Evolutionary conservation across 1,139 yeast species (phyloP).

Genomic region (Candida sanyaensis): DNA sequence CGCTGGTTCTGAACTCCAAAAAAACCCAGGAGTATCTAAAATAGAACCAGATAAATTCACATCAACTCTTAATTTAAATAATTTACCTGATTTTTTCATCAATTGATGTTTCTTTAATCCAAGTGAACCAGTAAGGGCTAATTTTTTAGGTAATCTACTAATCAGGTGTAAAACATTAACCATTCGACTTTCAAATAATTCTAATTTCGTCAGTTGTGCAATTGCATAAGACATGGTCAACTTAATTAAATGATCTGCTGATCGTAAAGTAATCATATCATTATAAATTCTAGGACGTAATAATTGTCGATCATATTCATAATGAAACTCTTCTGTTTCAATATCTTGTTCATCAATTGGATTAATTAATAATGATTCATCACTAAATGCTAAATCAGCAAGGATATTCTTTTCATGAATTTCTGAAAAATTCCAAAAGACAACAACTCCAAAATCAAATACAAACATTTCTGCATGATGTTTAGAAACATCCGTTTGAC

Average conservation of each 20-base stretch:
- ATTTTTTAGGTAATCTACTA: constrained; percentile 80
- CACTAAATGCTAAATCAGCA: constrained; percentile 88
- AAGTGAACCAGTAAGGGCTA: constrained; percentile 86
- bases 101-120: constrained; percentile 80
- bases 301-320: constrained; percentile 80
- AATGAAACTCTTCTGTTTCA: constrained; percentile 93
- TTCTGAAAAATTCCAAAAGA: constrained; percentile 95
- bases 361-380: constrained; percentile 57
- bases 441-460: constrained; percentile 90
- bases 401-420: constrained; percentile 88
- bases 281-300: constrained; percentile 89
- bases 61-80: constrained; percentile 88
- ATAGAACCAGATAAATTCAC: constrained; percentile 90
- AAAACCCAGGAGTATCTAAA: constrained; percentile 91
- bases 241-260: constrained; percentile 91
- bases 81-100: constrained; percentile 82
- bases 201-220: constrained; percentile 91
- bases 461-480: constrained; percentile 90
- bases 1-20: constrained; percentile 97
- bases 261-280: constrained; percentile 87
- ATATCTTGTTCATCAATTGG: constrained; percentile 88
- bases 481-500: constrained; percentile 52
- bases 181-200: constrained; percentile 90
- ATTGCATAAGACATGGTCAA: constrained; percentile 94
- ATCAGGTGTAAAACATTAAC: constrained; percentile 82